Evolutionary conservation across 106 monocot species (phyloP).

Genomic region (Amphibolis antarctica): DNA sequence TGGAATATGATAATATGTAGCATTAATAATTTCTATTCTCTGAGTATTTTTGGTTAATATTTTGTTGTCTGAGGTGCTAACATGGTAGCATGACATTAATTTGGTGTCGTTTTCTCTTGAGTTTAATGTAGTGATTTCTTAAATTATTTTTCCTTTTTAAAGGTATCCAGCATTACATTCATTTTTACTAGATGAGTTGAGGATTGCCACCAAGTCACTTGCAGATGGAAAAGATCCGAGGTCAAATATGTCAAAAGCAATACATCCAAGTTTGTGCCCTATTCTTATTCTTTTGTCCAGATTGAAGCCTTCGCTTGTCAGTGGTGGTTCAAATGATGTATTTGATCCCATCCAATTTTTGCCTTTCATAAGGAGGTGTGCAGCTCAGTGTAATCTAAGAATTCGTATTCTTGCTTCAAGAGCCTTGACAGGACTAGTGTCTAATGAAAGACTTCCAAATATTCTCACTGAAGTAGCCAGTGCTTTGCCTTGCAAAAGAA

Average conservation of each 20-base stretch:
- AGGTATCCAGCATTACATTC: conserved; percentile 93
- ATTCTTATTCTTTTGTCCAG: conserved; percentile 90
- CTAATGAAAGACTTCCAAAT: conserved; percentile 62
- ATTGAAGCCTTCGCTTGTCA: conserved; percentile 77
- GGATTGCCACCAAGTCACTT: conserved; percentile 54
- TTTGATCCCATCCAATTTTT: conserved; percentile 72
- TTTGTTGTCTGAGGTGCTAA: too few relatives aligned
- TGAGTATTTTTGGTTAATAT: too few relatives aligned
- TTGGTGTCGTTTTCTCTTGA: too few relatives aligned
- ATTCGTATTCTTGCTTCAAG: conserved; percentile 81
- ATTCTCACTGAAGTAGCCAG: conserved; percentile 32
- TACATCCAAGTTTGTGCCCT: conserved; percentile 94
- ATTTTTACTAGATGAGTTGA: conserved; percentile 64
- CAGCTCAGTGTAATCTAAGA: conserved; percentile 74
- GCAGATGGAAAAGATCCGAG: conserved; percentile 28
- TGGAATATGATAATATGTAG: too few relatives aligned
- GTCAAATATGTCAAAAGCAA: conserved; percentile 53
- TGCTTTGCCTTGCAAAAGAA: conserved; percentile 35
- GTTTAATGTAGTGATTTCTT: background rate
- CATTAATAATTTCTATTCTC: too few relatives aligned
- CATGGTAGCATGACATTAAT: too few relatives aligned
- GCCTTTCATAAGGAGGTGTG: conserved; percentile 75
- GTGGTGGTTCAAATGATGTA: conserved; percentile 43
- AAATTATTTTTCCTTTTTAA: conserved; percentile 8
- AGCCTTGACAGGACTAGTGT: conserved; percentile 84